phyloP scores from a whole-genome alignment of 768 basidiomycete species.

The Lactarius indigo region DNA sequence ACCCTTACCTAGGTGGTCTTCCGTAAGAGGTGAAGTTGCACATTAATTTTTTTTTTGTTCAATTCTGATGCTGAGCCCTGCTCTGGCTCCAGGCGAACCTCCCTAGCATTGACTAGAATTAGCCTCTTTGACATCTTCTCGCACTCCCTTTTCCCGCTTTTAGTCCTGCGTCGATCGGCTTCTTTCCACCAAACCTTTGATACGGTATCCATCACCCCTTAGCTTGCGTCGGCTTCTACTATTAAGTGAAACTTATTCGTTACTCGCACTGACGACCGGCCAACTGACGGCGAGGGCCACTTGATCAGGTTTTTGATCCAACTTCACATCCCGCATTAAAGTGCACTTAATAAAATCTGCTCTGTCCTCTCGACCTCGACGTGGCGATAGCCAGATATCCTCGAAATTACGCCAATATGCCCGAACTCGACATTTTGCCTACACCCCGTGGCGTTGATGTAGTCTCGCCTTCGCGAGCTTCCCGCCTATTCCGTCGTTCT shows the following conservation, averaged over 20 bases:
- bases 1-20: slow-evolving; percentile 59
- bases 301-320: slow-evolving; percentile 49
- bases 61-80: slow-evolving; percentile 13
- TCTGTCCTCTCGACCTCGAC: slow-evolving; percentile 14
- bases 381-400: background rate
- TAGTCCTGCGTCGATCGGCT: slow-evolving; percentile 9
- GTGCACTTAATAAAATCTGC: background rate
- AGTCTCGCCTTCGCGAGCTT: slow-evolving; percentile 29
- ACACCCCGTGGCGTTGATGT: slow-evolving; percentile 33
- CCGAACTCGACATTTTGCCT: slow-evolving; percentile 50
- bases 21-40: slow-evolving; percentile 57
- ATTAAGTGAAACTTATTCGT: slow-evolving; percentile 46
- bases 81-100: slow-evolving; percentile 60
- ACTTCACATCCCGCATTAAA: slow-evolving; percentile 16
- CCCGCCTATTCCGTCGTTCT: slow-evolving; percentile 14
- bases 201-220: slow-evolving; percentile 48
- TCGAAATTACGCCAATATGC: slow-evolving; percentile 40
- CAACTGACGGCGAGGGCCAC: slow-evolving; percentile 59
- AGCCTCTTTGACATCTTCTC: background rate
- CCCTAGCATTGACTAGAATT: slow-evolving; percentile 52
- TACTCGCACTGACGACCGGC: slow-evolving; percentile 61
- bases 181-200: slow-evolving; percentile 31
- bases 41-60: background rate
- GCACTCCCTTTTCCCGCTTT: slow-evolving; percentile 12
- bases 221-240: slow-evolving; percentile 60